Base-by-base conservation (phyloP, 2,329 filamentous ascomycete genomes). In the Phyllosticta citribraziliensis region DNA sequence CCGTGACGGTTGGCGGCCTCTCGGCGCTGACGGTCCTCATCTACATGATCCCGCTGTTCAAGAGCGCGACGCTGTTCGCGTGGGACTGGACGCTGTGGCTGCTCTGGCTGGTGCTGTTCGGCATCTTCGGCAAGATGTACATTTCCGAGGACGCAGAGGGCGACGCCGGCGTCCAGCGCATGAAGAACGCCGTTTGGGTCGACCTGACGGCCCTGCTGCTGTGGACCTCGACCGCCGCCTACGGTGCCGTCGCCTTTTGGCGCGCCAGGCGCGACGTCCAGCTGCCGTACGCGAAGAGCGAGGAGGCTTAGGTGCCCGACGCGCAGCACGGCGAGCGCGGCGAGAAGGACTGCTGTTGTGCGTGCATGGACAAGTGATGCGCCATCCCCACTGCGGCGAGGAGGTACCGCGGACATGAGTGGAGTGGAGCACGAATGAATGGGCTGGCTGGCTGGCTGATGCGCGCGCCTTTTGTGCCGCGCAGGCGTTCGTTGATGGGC, bases 161-260 rank as follows among this genome's bases (percentile, higher is more conserved):
- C 14, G 81, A 89, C 70, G 67, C 68, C 51, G 85, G 81, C 56
- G 81, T 93, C 62, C 76, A 79, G 66, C 82, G 89, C 61, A 96
- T 96, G 91, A 91, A 91, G 77, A 85, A 87, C 70, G 89, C 90
- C 5, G 89, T 94, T 17, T 96, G 89, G 88, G 80, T 96, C 54
- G 88, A 93, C 72, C 73, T 96, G 57, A 78, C 82, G 55, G 89
- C 87, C 71, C 82, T 90, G 72, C 70, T 90, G 14, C 78, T 96
- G 57, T 96, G 91, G 91, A 75, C 91, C 56, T 73, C 86, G 55
- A 85, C 84, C 2, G 80, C 83, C 3, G 62, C 82, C 12, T 83
- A 80, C 27, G 78, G 58, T 19, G 33, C 58, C 1, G 53, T 60
- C 6, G 55, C 55, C 35, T 60, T 53, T 40, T 60, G 24, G 24